These are phyloP conservation scores for Talinum fruticosum DNA, from an alignment of 148 eudicot species.

Conservation along the genomic window DNA sequence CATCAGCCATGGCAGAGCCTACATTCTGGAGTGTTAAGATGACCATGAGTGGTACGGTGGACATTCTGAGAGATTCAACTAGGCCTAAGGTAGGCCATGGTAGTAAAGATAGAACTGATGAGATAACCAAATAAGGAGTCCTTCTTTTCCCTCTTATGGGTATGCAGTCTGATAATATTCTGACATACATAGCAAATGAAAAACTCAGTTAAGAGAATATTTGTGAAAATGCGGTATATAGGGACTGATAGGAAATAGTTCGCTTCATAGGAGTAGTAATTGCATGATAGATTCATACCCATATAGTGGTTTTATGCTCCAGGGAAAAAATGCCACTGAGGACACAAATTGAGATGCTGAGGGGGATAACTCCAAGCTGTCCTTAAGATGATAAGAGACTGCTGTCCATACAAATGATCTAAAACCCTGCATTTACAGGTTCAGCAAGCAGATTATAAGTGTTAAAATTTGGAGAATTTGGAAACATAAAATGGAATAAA, in stretches of 20 bases:
- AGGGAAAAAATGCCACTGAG: constrained; percentile 87
- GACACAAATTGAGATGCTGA: constrained; percentile 86
- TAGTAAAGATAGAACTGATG: constrained; percentile 72
- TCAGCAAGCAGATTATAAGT: constrained; percentile 10
- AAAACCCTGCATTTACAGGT: constrained; percentile 65
- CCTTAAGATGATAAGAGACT: constrained; percentile 90
- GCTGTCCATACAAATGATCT: constrained; percentile 98
- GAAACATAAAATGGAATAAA: constrained; percentile 3
- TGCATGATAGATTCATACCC: constrained; percentile 54
- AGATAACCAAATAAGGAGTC: constrained; percentile 70
- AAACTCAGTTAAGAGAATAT: neutral
- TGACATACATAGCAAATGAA: constrained; percentile 38
- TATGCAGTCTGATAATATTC: constrained; percentile 87
- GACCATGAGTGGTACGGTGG: constrained; percentile 52
- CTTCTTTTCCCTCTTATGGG: constrained; percentile 85
- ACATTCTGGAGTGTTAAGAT: constrained; percentile 75
- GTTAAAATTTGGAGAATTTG: constrained; percentile 2
- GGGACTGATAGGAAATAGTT: neutral
- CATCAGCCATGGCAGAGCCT: constrained; percentile 99
- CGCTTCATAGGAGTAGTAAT: neutral
- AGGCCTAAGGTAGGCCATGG: constrained; percentile 79
- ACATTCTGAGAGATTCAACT: constrained; percentile 50
- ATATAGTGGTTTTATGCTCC: constrained; percentile 95
- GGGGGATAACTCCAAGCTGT: constrained; percentile 71
- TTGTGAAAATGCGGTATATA: neutral